Evolutionary conservation across 257 asterid species (phyloP).

Genomic region (Eustoma russellianum): DNA sequence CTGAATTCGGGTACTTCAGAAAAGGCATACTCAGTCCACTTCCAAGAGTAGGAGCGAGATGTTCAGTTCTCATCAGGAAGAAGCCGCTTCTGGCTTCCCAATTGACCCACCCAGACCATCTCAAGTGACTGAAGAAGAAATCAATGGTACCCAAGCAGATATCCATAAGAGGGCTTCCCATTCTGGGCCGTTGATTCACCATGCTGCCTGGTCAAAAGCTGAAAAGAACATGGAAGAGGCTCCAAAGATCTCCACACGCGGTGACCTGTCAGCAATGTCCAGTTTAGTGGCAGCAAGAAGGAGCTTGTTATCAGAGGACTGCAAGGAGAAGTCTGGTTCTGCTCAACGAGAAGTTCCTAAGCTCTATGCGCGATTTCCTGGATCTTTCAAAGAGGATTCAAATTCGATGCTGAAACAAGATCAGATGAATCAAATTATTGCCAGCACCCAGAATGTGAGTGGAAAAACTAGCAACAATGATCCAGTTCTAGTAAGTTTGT

Average conservation of each 20-base stretch:
- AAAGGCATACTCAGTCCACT: constrained; percentile 62
- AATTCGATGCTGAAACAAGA: constrained; percentile 41
- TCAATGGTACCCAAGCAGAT: constrained; percentile 38
- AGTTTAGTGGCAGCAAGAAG: constrained; percentile 82
- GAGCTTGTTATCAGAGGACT: constrained; percentile 67
- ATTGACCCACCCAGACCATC: constrained; percentile 93
- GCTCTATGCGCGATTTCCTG: constrained; percentile 67
- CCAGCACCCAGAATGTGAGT: constrained; percentile 36
- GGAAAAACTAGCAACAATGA: constrained; percentile 46
- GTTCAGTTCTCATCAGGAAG: constrained; percentile 85
- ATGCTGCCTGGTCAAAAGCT: constrained; percentile 76
- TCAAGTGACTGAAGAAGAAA: constrained; percentile 51
- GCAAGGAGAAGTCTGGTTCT: constrained; percentile 34
- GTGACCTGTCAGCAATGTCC: constrained; percentile 61
- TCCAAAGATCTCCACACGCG: constrained; percentile 44
- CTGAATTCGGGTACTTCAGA: constrained; percentile 37
- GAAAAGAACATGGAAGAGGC: constrained; percentile 68
- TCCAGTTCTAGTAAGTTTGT: constrained; percentile 48
- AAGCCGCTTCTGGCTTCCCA: constrained; percentile 89
- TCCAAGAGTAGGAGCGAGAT: constrained; percentile 95
- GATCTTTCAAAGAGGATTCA: constrained; percentile 77
- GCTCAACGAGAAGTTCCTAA: constrained; percentile 61
- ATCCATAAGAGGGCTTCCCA: constrained; percentile 74
- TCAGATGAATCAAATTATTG: constrained; percentile 23
- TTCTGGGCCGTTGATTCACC: constrained; percentile 86